A percentile compares a stretch with the other conserved stretches of the same genome.
Conservation (phyloP, 345 rosid genomes). For the Reutealis trisperma region DNA sequence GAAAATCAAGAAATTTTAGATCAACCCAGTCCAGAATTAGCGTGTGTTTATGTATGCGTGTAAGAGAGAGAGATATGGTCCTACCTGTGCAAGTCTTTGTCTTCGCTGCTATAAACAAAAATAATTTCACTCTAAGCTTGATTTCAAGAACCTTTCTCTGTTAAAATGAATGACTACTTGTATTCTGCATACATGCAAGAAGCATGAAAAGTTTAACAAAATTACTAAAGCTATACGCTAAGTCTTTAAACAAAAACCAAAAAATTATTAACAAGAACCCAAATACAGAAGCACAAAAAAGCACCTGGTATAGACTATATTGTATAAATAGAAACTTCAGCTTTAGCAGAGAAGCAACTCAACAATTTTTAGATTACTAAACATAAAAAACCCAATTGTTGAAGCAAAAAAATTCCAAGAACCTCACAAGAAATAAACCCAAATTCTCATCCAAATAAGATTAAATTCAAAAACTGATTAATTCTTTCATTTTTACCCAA, state of each 20-base stretch:
- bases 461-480: neutral
- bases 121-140: neutral
- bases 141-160: conserved; percentile 7
- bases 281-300: neutral
- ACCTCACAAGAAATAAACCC: neutral
- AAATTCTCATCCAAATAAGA: neutral
- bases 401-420: neutral
- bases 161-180: neutral
- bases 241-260: neutral
- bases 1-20: conserved; percentile 10
- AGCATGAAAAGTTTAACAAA: neutral
- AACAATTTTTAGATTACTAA: neutral
- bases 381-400: neutral
- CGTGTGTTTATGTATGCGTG: neutral
- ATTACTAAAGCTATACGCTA: neutral
- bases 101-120: neutral
- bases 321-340: neutral
- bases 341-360: neutral
- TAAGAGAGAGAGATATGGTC: conserved; percentile 3
- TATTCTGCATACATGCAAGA: conserved; percentile 25
- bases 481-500: neutral
- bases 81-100: conserved; percentile 11
- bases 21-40: neutral
- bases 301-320: neutral
- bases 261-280: neutral